Conservation (phyloP, 768 basidiomycete genomes). For the Scleroderma bovista region DNA sequence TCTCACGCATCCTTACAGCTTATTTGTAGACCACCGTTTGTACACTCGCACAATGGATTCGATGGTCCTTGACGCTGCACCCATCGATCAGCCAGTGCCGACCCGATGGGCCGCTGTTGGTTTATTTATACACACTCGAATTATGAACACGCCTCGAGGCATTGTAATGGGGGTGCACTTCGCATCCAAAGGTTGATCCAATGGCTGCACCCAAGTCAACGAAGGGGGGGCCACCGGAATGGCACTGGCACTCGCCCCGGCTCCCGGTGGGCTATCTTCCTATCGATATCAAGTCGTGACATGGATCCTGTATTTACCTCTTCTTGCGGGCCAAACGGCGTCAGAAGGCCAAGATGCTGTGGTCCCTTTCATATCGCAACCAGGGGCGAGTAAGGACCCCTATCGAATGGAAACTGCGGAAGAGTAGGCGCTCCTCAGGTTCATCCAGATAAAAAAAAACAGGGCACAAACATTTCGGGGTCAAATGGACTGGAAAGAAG, state of each 20-base stretch:
- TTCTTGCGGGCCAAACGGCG: no score
- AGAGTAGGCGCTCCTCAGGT: not conserved
- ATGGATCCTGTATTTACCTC: no score
- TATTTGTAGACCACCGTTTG: not conserved
- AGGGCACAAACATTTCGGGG: not conserved
- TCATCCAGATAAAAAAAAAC: not conserved
- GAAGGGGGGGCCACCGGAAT: no score
- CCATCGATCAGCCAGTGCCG: slow-evolving; percentile 8
- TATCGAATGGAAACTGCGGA: not conserved
- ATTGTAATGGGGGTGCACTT: slow-evolving; percentile 1
- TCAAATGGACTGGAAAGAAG: no score
- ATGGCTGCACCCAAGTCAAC: not conserved
- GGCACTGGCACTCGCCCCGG: no score
- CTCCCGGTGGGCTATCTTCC: no score
- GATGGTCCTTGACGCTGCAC: no score
- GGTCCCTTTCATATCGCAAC: no score
- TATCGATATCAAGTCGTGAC: no score
- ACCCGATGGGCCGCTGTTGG: slow-evolving; percentile 9
- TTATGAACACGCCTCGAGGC: slow-evolving; percentile 20
- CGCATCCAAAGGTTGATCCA: slow-evolving; percentile 12
- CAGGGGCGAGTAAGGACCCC: not conserved
- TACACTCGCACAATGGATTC: not conserved
- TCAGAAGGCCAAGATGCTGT: no score
- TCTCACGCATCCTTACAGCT: not conserved
- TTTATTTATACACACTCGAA: slow-evolving; percentile 1